phyloP scores from a whole-genome alignment of 768 basidiomycete genomes.

The Kwoniella sp. region DNA sequence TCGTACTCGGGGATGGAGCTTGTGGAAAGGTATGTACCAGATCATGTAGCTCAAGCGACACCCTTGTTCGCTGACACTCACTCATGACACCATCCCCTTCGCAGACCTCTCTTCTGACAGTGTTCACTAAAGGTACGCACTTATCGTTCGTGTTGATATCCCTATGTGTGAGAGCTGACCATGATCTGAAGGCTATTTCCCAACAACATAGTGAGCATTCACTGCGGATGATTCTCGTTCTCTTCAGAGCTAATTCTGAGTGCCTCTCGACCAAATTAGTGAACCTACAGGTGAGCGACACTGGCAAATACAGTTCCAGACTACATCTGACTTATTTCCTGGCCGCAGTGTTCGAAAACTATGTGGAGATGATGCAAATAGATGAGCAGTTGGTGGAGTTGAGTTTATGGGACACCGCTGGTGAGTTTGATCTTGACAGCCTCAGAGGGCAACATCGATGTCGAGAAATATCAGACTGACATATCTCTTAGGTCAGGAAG shows the following conservation, averaged over 20 bases:
- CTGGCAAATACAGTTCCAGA: not conserved
- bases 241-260: not conserved
- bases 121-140: constrained; percentile 52
- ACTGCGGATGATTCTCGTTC: not conserved
- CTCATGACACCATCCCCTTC: not conserved
- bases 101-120: constrained; percentile 50
- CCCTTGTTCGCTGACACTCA: not conserved
- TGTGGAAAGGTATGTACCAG: constrained; percentile 64
- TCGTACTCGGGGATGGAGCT: constrained; percentile 96
- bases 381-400: constrained; percentile 88
- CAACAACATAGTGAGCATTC: constrained; percentile 72
- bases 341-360: constrained; percentile 93
- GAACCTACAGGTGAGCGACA: constrained; percentile 47
- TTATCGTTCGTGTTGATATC: too few species aligned
- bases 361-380: constrained; percentile 83
- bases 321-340: constrained; percentile 61
- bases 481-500: constrained; percentile 41
- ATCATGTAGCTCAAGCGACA: not conserved
- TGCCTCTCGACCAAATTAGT: constrained; percentile 8
- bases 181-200: constrained; percentile 73
- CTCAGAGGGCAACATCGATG: not conserved
- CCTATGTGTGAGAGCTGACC: too few species aligned
- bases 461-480: not conserved
- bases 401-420: constrained; percentile 96
- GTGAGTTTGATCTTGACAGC: constrained; percentile 60